Evolutionary conservation across 164 flowering plant species (phyloP).

Genomic region (Echeveria elegans): DNA sequence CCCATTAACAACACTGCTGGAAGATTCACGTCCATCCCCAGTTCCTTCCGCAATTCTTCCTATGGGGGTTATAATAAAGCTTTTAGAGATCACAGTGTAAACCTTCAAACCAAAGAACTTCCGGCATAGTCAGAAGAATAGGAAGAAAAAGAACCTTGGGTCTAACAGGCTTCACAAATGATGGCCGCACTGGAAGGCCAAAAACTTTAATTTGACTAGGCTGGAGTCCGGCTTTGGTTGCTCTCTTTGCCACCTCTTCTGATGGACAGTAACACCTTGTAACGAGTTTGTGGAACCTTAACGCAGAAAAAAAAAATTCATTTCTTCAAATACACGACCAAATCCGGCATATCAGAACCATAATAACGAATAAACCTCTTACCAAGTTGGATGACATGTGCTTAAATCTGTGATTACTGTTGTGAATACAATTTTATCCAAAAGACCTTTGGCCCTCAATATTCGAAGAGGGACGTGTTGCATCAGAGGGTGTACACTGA

Average conservation of each 20-base stretch:
- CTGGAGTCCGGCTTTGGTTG: constrained; percentile 78
- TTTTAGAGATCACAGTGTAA: not conserved
- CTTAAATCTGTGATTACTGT: constrained; percentile 94
- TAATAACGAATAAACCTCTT: constrained; percentile 3
- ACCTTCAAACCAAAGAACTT: not conserved
- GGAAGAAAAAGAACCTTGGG: constrained; percentile 52
- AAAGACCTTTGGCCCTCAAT: constrained; percentile 69
- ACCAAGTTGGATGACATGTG: constrained; percentile 99
- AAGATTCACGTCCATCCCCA: constrained; percentile 85
- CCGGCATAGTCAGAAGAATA: not conserved
- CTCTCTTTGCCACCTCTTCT: constrained; percentile 76
- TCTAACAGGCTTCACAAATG: constrained; percentile 81
- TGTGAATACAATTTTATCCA: constrained; percentile 87
- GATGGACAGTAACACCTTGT: constrained; percentile 98
- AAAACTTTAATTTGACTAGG: constrained; percentile 83
- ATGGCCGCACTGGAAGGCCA: constrained; percentile 97
- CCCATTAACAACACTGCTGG: constrained; percentile 97
- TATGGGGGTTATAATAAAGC: constrained; percentile 10
- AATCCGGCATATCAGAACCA: not conserved
- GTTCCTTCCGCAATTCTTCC: constrained; percentile 68
- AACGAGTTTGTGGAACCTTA: constrained; percentile 98
- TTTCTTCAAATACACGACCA: not conserved
- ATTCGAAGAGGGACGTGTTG: constrained; percentile 95
- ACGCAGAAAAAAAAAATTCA: not conserved
- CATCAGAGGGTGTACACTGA: constrained; percentile 98